These are phyloP conservation scores for Malassezia arunalokei DNA, from an alignment of 1,284 basidiomycete species.

Conservation along the genomic window DNA sequence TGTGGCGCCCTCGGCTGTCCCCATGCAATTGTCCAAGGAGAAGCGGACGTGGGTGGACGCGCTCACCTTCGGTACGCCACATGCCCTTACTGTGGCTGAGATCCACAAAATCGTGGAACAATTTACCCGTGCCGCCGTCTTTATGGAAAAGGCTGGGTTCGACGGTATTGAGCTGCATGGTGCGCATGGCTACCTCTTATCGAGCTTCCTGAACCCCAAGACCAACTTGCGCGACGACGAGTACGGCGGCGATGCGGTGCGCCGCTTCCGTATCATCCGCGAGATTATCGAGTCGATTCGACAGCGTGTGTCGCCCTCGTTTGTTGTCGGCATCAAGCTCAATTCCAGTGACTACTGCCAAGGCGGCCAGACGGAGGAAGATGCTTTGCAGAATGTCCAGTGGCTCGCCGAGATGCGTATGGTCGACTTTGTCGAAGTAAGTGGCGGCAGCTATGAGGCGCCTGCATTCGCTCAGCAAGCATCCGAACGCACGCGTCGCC, in stretches of 20 bases:
- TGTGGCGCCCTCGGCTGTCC: slow-evolving; percentile 61
- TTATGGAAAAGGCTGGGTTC: slow-evolving; percentile 64
- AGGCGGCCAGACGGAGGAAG: slow-evolving; percentile 49
- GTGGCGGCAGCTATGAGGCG: slow-evolving; percentile 72
- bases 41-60: slow-evolving; percentile 47
- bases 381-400: slow-evolving; percentile 57
- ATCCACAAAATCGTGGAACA: slow-evolving; percentile 56
- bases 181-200: slow-evolving; percentile 72
- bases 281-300: slow-evolving; percentile 59
- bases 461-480: slow-evolving; percentile 52
- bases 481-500: slow-evolving; percentile 39
- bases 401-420: slow-evolving; percentile 56
- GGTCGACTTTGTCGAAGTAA: slow-evolving; percentile 73
- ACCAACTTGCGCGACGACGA: slow-evolving; percentile 59
- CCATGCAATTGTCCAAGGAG: slow-evolving; percentile 49
- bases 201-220: slow-evolving; percentile 68
- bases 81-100: slow-evolving; percentile 55
- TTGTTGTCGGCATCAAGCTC: slow-evolving; percentile 66
- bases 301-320: slow-evolving; percentile 53
- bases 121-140: slow-evolving; percentile 61
- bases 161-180: slow-evolving; percentile 81
- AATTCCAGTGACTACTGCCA: slow-evolving; percentile 72
- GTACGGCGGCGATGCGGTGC: slow-evolving; percentile 52
- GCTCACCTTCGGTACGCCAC: slow-evolving; percentile 25
- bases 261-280: slow-evolving; percentile 52